Percentiles rank a stretch among this genome's conserved stretches.
These are phyloP conservation scores for Malassezia cuniculi DNA, from an alignment of 1,284 basidiomycete genomes.

Conservation along the genomic window DNA sequence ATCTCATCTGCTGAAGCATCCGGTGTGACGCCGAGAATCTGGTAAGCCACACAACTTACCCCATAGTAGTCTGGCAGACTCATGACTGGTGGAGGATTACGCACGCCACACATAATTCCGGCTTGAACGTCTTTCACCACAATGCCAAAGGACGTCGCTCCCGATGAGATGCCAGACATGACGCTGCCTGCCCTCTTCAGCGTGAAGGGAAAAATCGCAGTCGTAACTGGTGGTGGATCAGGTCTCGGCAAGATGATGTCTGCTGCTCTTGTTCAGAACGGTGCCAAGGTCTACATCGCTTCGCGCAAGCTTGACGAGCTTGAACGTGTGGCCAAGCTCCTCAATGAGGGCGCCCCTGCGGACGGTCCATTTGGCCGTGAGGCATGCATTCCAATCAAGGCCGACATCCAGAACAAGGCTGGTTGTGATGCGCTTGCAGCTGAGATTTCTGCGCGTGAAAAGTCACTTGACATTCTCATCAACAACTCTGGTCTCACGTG, in stretches of 20 bases:
- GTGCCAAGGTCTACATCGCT: conserved; percentile 67
- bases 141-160: conserved; percentile 41
- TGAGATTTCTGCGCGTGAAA: conserved; percentile 56
- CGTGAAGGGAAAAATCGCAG: conserved; percentile 58
- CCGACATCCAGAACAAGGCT: conserved; percentile 52
- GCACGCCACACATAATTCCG: background rate
- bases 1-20: conserved; percentile 61
- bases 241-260: conserved; percentile 56
- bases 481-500: conserved; percentile 52
- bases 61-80: conserved; percentile 12
- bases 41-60: conserved; percentile 5
- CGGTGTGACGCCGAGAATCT: conserved; percentile 47
- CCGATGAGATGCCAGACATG: conserved; percentile 50
- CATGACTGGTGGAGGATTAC: background rate
- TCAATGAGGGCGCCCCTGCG: conserved; percentile 23
- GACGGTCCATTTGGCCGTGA: conserved; percentile 15
- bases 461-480: conserved; percentile 51
- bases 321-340: conserved; percentile 49
- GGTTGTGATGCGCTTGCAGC: conserved; percentile 64
- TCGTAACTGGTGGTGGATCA: conserved; percentile 59
- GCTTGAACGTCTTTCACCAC: background rate
- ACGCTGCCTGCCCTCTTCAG: conserved; percentile 55
- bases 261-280: conserved; percentile 63
- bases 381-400: conserved; percentile 29
- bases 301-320: conserved; percentile 57